phyloP scores from a whole-genome alignment of 495 filamentous ascomycete genomes.

The Sporormia fimetaria region DNA sequence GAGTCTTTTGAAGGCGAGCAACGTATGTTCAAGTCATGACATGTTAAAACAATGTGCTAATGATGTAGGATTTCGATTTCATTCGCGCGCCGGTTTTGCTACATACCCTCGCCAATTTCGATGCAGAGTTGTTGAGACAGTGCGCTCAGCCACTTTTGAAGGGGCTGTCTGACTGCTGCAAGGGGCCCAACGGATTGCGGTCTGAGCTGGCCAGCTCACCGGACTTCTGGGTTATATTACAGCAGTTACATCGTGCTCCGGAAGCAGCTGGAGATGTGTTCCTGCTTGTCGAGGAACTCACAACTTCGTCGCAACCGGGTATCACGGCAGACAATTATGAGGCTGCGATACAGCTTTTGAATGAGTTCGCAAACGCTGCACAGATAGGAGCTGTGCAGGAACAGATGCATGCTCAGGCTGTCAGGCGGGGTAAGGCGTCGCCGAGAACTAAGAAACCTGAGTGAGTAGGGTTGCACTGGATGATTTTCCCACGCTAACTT shows the following conservation, averaged over 20 bases:
- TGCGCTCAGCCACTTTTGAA: slow-evolving; percentile 63
- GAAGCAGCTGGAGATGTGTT: slow-evolving; percentile 70
- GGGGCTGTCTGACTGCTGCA: slow-evolving; percentile 69
- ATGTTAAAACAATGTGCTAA: not conserved
- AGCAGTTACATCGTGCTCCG: slow-evolving; percentile 53
- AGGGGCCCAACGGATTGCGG: slow-evolving; percentile 60
- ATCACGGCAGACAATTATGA: slow-evolving; percentile 95
- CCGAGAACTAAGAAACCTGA: slow-evolving; percentile 33
- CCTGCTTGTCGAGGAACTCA: slow-evolving; percentile 63
- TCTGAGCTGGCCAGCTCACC: slow-evolving; percentile 92
- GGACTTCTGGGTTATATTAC: slow-evolving; percentile 92
- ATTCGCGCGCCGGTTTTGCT: slow-evolving; percentile 85
- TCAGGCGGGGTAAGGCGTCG: slow-evolving; percentile 41
- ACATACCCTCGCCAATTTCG: slow-evolving; percentile 80
- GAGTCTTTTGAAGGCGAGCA: slow-evolving; percentile 70
- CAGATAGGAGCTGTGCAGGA: slow-evolving; percentile 70
- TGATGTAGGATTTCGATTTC: slow-evolving; percentile 61
- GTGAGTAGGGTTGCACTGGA: slow-evolving; percentile 30
- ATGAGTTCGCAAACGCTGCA: slow-evolving; percentile 79
- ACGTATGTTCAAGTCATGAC: slow-evolving; percentile 46
- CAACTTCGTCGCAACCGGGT: slow-evolving; percentile 51
- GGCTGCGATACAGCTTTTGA: slow-evolving; percentile 65
- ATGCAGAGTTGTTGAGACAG: slow-evolving; percentile 62
- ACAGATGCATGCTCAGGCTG: slow-evolving; percentile 56
- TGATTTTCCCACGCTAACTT: slow-evolving; percentile 32